Conservation (phyloP, 2,329 filamentous ascomycete genomes). For the Penicillium decumbens region DNA sequence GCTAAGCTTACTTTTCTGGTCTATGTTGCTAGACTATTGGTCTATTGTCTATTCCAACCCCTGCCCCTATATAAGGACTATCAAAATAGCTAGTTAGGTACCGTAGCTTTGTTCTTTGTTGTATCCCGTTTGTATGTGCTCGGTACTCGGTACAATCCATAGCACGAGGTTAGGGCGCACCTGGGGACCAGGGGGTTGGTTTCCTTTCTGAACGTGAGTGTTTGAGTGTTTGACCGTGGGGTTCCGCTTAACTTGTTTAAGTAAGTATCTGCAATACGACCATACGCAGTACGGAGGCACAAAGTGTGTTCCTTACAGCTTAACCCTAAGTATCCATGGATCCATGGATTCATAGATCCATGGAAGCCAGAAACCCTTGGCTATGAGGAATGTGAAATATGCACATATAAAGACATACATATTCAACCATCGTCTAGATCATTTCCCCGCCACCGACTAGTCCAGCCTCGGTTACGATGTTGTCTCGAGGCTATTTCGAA, state of each 20-base stretch:
- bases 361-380: no score
- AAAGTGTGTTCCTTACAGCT: background rate
- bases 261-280: constrained; percentile 10
- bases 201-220: constrained; percentile 14
- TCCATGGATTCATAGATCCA: background rate
- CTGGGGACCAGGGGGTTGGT: constrained; percentile 7
- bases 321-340: background rate
- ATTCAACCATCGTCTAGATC: background rate
- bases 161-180: constrained; percentile 2
- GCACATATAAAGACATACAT: background rate
- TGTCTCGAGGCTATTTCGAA: background rate
- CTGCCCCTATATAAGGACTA: no score
- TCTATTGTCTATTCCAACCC: no score
- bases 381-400: background rate
- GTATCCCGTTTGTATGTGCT: no score
- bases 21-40: no score
- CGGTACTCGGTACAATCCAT: background rate
- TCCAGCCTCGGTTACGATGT: constrained; percentile 14
- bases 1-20: no score
- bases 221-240: constrained; percentile 7
- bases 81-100: no score
- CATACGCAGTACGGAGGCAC: background rate
- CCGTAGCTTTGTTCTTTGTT: no score
- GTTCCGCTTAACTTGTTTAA: constrained; percentile 7
- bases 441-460: constrained; percentile 14